Conservation (phyloP, 148 eudicot species). For the Arbutus unedo region DNA sequence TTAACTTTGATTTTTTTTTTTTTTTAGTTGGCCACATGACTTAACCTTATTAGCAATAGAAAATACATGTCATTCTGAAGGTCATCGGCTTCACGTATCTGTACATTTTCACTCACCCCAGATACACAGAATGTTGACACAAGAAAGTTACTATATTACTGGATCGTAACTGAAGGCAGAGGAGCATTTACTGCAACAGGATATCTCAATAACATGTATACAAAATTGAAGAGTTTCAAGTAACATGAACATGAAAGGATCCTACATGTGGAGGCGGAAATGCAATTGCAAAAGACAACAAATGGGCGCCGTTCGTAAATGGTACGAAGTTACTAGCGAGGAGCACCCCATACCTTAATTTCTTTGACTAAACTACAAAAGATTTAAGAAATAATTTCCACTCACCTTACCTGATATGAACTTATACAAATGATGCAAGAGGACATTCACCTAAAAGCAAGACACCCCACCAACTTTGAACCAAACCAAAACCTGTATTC, state of each 20-base stretch:
- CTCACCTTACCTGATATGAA: slow-evolving; percentile 96
- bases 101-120: slow-evolving; percentile 27
- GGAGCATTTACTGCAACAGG: slow-evolving; percentile 38
- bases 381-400: not conserved
- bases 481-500: no score
- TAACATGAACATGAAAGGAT: not conserved
- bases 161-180: slow-evolving; percentile 33
- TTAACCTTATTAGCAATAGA: not conserved
- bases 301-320: not conserved
- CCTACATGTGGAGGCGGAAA: not conserved
- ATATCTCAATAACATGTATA: slow-evolving; percentile 28
- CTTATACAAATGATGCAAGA: no score
- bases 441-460: no score
- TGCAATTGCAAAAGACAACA: not conserved
- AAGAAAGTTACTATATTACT: slow-evolving; percentile 32
- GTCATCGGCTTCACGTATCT: slow-evolving; percentile 7
- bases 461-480: no score
- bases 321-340: not conserved
- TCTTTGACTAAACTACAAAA: not conserved
- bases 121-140: slow-evolving; percentile 30
- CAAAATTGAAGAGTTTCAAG: slow-evolving; percentile 10
- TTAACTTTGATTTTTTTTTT: no score
- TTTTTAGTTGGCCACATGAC: no score
- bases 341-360: slow-evolving; percentile 5
- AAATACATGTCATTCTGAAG: slow-evolving; percentile 11